Conservation (phyloP, 371 early-diverging fungal genomes). For the Haplosporangium sp. region DNA sequence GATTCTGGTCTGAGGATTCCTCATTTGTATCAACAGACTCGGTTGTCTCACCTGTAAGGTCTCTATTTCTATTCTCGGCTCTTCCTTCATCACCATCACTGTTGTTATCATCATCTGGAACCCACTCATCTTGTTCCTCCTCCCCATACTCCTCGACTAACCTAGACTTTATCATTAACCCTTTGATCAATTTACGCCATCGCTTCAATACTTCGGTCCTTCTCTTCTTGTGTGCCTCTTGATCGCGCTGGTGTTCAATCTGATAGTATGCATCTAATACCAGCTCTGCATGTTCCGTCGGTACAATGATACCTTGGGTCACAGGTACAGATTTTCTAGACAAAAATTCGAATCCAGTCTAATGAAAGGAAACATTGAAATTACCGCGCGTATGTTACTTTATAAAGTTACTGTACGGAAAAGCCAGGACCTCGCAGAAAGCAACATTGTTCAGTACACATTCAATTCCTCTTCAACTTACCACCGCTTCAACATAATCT, state of each 20-base stretch:
- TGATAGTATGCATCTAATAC: constrained; percentile 68
- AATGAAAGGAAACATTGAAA: constrained; percentile 5
- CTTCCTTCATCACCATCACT: constrained; percentile 12
- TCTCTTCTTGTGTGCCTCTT: constrained; percentile 63
- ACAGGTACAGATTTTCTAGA: constrained; percentile 75
- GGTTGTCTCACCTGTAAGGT: neutral
- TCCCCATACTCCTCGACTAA: constrained; percentile 67
- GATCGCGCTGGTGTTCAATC: constrained; percentile 46
- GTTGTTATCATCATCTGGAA: constrained; percentile 18
- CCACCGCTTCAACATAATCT: constrained; percentile 86
- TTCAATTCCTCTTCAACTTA: constrained; percentile 43
- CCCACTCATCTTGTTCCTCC: constrained; percentile 33
- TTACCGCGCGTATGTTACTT: neutral
- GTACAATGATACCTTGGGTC: constrained; percentile 80
- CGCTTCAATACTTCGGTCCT: constrained; percentile 62
- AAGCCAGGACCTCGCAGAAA: neutral
- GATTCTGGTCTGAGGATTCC: neutral
- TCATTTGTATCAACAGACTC: neutral
- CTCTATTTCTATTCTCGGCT: neutral
- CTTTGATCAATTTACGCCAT: constrained; percentile 74
- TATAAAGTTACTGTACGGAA: neutral
- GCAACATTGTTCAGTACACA: neutral
- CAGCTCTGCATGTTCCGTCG: constrained; percentile 67
- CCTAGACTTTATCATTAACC: constrained; percentile 63
- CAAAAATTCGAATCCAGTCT: constrained; percentile 83